phyloP scores from a whole-genome alignment of 192 early-diverging fungal species.

The Gigaspora rosea region DNA sequence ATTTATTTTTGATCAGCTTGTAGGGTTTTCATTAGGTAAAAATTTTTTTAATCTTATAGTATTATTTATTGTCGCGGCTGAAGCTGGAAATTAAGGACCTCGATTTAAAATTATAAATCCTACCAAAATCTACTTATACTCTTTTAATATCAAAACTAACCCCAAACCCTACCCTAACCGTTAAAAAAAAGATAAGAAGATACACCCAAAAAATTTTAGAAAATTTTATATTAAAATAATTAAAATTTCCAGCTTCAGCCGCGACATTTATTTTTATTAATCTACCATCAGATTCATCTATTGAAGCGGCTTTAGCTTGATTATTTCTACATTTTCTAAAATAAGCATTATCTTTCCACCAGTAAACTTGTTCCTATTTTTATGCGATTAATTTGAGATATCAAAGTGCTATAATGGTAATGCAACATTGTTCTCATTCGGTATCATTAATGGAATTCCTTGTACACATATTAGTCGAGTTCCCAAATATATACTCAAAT shows the following conservation, averaged over 20 bases:
- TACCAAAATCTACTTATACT: too few species aligned
- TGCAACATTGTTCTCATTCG: slow-evolving; percentile 48
- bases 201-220: too few species aligned
- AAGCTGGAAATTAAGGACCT: too few species aligned
- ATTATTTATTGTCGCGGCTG: not conserved
- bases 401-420: slow-evolving; percentile 43
- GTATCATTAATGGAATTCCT: slow-evolving; percentile 56
- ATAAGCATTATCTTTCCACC: slow-evolving; percentile 45
- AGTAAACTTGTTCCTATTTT: slow-evolving; percentile 58
- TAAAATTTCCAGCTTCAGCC: too few species aligned
- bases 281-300: slow-evolving; percentile 36
- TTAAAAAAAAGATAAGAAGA: too few species aligned
- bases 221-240: too few species aligned
- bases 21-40: not conserved
- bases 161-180: too few species aligned
- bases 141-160: too few species aligned
- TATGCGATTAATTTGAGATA: slow-evolving; percentile 36
- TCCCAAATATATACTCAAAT: slow-evolving; percentile 9
- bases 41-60: not conserved
- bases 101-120: too few species aligned
- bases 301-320: not conserved
- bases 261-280: not conserved
- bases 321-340: slow-evolving; percentile 9
- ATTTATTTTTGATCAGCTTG: slow-evolving; percentile 47
- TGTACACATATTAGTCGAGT: slow-evolving; percentile 38